Conservation (phyloP, 306 rosid genomes). For the Vigna nakashimae region DNA sequence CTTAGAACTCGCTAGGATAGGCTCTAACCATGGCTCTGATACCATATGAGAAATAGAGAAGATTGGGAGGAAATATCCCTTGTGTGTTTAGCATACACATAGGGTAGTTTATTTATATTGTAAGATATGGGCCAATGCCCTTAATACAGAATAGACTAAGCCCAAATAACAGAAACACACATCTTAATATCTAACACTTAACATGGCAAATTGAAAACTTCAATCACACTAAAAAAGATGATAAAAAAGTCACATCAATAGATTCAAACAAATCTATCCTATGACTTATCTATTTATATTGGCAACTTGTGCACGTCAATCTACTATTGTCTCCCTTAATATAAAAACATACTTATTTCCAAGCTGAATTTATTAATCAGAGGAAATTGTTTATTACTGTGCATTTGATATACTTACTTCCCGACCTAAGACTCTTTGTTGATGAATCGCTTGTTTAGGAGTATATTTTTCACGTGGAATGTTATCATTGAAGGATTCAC, state of each 20-base stretch:
- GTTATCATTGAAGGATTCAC: slow-evolving; percentile 74
- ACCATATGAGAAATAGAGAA: too few relatives aligned
- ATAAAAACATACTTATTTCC: slow-evolving; percentile 8
- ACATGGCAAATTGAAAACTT: background rate
- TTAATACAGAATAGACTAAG: too few relatives aligned
- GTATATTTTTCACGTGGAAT: slow-evolving; percentile 78
- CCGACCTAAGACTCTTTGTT: slow-evolving; percentile 84
- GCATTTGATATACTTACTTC: slow-evolving; percentile 65
- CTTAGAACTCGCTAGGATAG: too few relatives aligned
- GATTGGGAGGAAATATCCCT: too few relatives aligned
- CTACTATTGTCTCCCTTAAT: background rate
- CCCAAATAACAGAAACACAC: too few relatives aligned
- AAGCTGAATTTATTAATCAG: slow-evolving; percentile 16
- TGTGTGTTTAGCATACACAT: too few relatives aligned
- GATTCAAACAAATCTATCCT: slow-evolving; percentile 23
- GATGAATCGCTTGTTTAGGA: slow-evolving; percentile 89
- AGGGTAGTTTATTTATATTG: too few relatives aligned
- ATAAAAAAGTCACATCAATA: too few relatives aligned
- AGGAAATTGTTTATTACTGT: slow-evolving; percentile 15
- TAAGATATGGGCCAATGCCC: too few relatives aligned
- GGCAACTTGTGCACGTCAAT: slow-evolving; percentile 1
- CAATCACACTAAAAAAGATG: slow-evolving; percentile 18
- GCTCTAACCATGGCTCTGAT: too few relatives aligned
- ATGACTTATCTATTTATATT: slow-evolving; percentile 7
- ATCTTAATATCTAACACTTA: too few relatives aligned